phyloP scores from a whole-genome alignment of 106 monocot species.

The Dendrobium chrysotoxum region DNA sequence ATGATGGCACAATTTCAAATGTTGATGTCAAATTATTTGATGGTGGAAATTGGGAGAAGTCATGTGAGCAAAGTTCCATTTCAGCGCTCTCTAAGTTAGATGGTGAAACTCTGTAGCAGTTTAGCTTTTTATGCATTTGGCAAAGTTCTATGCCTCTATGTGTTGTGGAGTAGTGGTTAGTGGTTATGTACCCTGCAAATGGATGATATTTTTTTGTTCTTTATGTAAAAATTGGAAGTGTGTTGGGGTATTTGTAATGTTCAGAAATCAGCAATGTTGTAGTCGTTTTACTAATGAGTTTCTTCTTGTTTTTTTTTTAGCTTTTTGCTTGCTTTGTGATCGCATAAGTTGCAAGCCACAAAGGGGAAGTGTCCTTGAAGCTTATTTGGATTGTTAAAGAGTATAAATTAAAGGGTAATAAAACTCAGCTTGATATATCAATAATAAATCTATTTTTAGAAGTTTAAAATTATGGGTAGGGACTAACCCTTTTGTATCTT shows the following conservation, averaged over 20 bases:
- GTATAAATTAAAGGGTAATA: too few relatives aligned
- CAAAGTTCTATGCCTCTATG: neutral
- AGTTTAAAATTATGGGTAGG: too few relatives aligned
- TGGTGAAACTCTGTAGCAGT: neutral
- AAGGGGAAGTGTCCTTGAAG: too few relatives aligned
- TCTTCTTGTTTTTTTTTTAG: neutral
- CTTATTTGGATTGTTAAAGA: too few relatives aligned
- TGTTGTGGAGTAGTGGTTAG: neutral
- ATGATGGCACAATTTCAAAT: constrained; percentile 53
- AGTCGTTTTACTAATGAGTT: too few relatives aligned
- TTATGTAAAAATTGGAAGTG: neutral
- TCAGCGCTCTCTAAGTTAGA: constrained; percentile 16
- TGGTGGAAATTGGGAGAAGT: constrained; percentile 46
- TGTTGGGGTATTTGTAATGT: too few relatives aligned
- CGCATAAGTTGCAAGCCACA: neutral
- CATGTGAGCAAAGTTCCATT: constrained; percentile 18
- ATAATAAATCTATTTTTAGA: too few relatives aligned
- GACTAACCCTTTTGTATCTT: too few relatives aligned
- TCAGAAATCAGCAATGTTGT: too few relatives aligned
- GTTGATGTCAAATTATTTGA: constrained; percentile 66
- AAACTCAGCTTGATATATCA: too few relatives aligned
- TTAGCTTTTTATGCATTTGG: neutral
- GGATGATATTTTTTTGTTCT: neutral
- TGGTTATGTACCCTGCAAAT: neutral
- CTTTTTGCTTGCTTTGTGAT: neutral